phyloP scores from a whole-genome alignment of 345 rosid species.

The Gossypium stocksii region DNA sequence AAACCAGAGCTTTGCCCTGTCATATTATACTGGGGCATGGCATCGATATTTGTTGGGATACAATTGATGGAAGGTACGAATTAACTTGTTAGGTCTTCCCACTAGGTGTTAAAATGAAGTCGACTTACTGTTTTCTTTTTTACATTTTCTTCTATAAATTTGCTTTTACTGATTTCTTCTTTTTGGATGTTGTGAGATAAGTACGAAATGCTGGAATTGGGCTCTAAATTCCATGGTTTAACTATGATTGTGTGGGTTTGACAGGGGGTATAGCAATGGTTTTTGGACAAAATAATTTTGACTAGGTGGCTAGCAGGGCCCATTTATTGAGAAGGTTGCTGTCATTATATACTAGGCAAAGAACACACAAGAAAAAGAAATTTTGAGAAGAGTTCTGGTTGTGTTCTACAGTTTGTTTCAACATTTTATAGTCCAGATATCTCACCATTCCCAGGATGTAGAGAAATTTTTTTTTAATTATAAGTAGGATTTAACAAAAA shows the following conservation, averaged over 20 bases:
- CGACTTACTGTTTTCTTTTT: too few species aligned
- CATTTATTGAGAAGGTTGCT: neutral
- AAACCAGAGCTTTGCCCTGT: neutral
- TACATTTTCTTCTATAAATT: neutral
- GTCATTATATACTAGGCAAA: neutral
- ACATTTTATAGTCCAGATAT: neutral
- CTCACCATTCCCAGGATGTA: neutral
- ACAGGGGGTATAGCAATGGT: neutral
- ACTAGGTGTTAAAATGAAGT: neutral
- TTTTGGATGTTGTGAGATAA: neutral
- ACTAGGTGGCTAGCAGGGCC: neutral
- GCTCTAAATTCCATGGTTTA: conserved; percentile 5
- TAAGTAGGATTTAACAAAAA: too few species aligned
- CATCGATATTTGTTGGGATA: neutral
- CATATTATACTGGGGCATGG: neutral
- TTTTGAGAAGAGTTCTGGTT: neutral
- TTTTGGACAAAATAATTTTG: neutral
- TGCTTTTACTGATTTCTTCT: neutral
- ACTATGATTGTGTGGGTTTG: neutral
- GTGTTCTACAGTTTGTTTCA: neutral
- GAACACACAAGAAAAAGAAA: neutral
- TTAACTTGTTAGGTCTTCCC: neutral
- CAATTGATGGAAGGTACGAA: neutral
- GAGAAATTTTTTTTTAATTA: neutral
- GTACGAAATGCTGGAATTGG: neutral